Conservation (phyloP, 768 basidiomycete genomes). For the Lenzites betulinus region DNA sequence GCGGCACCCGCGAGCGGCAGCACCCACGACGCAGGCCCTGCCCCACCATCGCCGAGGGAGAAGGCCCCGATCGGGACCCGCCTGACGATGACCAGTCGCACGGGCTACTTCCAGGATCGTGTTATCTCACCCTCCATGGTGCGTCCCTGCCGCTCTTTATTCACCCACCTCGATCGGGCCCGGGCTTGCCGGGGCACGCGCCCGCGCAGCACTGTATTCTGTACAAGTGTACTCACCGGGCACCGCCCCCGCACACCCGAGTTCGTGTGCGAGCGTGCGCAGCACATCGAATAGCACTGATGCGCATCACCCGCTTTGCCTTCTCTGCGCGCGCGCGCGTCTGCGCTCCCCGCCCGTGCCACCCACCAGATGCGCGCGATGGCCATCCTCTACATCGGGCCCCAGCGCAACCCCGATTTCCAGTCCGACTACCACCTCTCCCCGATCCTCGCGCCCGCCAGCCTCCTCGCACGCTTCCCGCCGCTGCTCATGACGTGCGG, state of each 20-base stretch:
- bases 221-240: not conserved
- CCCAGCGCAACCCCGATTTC: slow-evolving; percentile 92
- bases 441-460: slow-evolving; percentile 84
- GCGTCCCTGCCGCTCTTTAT: slow-evolving; percentile 41
- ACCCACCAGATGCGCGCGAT: slow-evolving; percentile 92
- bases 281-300: slow-evolving; percentile 8
- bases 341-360: not conserved
- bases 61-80: slow-evolving; percentile 74
- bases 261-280: not conserved
- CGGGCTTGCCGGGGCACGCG: not conserved
- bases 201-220: not conserved
- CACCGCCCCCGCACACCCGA: not conserved
- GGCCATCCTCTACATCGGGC: slow-evolving; percentile 97
- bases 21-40: not conserved
- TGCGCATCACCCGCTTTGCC: not conserved
- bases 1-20: not conserved
- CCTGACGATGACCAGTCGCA: slow-evolving; percentile 93
- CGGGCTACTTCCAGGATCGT: slow-evolving; percentile 91
- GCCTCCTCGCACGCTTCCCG: slow-evolving; percentile 89
- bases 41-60: slow-evolving; percentile 13
- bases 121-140: slow-evolving; percentile 97
- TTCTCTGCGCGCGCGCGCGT: not conserved
- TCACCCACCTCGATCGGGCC: slow-evolving; percentile 4
- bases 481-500: slow-evolving; percentile 93
- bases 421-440: slow-evolving; percentile 94